Evolutionary conservation across 306 rosid genomes (phyloP).

Genomic region (Rosa lucieae): DNA sequence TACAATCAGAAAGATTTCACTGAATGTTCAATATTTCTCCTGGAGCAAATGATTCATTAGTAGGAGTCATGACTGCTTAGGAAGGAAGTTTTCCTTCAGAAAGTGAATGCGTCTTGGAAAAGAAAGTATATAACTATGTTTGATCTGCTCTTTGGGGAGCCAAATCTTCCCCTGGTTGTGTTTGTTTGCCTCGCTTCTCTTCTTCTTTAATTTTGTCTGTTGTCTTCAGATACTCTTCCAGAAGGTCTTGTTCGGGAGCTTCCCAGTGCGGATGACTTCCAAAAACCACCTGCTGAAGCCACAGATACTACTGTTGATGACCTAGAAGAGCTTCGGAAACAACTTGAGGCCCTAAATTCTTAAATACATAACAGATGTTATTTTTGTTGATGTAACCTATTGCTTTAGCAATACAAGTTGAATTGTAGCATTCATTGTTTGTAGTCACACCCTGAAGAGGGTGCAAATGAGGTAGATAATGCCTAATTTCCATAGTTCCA

Average conservation of each 20-base stretch:
- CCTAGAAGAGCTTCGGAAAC: slow-evolving; percentile 75
- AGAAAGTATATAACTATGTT: neutral
- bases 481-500: neutral
- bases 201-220: slow-evolving; percentile 6
- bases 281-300: slow-evolving; percentile 32
- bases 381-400: neutral
- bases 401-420: neutral
- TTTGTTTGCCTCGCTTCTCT: neutral
- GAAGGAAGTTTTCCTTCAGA: neutral
- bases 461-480: slow-evolving; percentile 5
- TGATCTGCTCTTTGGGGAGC: neutral
- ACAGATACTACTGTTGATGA: slow-evolving; percentile 51
- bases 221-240: slow-evolving; percentile 64
- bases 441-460: slow-evolving; percentile 19
- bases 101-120: neutral
- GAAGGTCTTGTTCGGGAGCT: slow-evolving; percentile 93
- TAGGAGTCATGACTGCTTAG: neutral
- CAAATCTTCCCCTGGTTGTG: neutral
- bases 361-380: neutral
- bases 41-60: neutral
- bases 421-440: neutral
- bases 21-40: neutral
- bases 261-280: slow-evolving; percentile 71
- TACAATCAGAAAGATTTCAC: neutral
- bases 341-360: slow-evolving; percentile 87